Conservation (phyloP, 2,329 filamentous ascomycete genomes). For the Diaporthe destruens region DNA sequence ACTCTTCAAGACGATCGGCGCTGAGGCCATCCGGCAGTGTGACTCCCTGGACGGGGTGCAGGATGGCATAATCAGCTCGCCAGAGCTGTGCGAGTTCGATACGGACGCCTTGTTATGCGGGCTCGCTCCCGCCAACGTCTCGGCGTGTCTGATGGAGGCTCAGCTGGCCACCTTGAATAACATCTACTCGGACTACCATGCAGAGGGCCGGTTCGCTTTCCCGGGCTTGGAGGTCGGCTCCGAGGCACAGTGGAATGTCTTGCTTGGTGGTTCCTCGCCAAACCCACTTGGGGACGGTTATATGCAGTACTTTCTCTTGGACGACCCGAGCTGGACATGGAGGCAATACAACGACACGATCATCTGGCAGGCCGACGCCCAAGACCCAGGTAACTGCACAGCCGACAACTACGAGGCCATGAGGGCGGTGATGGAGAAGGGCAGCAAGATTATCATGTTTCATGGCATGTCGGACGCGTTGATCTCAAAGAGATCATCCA, state of each 20-base stretch:
- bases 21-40: slow-evolving; percentile 56
- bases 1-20: slow-evolving; percentile 55
- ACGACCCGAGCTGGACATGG: slow-evolving; percentile 50
- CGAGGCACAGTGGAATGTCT: slow-evolving; percentile 50
- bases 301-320: slow-evolving; percentile 47
- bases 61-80: slow-evolving; percentile 53
- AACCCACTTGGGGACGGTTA: slow-evolving; percentile 47
- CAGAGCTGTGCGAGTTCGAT: slow-evolving; percentile 41
- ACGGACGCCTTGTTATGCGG: slow-evolving; percentile 52
- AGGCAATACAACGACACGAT: slow-evolving; percentile 47
- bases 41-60: slow-evolving; percentile 57
- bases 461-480: slow-evolving; percentile 57
- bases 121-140: neutral
- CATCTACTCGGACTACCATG: slow-evolving; percentile 47
- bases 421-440: slow-evolving; percentile 48
- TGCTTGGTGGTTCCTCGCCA: slow-evolving; percentile 43
- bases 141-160: slow-evolving; percentile 42
- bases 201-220: slow-evolving; percentile 45
- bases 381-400: slow-evolving; percentile 49
- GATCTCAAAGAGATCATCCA: slow-evolving; percentile 50
- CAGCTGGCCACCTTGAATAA: slow-evolving; percentile 53
- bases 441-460: slow-evolving; percentile 58
- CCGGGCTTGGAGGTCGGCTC: slow-evolving; percentile 58
- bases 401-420: slow-evolving; percentile 48
- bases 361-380: slow-evolving; percentile 44